phyloP scores from a whole-genome alignment of 306 rosid species.

The Luffa aegyptiaca region DNA sequence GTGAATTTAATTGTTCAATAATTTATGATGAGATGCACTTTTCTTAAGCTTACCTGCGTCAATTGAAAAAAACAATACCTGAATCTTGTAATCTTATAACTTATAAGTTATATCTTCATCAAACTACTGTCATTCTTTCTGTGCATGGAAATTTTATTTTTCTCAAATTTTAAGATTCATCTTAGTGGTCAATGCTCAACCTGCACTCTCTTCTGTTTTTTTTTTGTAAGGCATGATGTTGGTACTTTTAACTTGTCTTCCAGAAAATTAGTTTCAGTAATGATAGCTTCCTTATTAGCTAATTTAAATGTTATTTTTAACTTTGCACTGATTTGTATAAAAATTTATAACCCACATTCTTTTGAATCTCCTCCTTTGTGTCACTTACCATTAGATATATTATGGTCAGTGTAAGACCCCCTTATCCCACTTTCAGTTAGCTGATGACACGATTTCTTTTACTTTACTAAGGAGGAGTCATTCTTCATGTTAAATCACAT shows the following conservation, averaged over 20 bases:
- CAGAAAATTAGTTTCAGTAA: neutral
- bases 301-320: neutral
- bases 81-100: neutral
- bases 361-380: neutral
- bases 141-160: neutral
- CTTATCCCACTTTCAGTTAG: no score
- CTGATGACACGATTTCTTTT: no score
- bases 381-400: neutral
- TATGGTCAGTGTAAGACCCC: no score
- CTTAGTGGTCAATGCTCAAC: neutral
- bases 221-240: neutral
- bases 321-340: neutral
- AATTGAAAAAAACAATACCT: neutral
- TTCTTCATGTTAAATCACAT: no score
- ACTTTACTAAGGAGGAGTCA: no score
- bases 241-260: neutral
- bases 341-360: neutral
- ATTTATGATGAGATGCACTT: neutral
- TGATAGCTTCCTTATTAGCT: neutral
- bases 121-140: neutral
- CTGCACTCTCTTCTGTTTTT: neutral
- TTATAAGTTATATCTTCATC: neutral
- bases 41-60: neutral
- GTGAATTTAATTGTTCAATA: neutral
- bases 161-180: neutral